phyloP scores from a whole-genome alignment of 257 asterid genomes.

The Prunella vulgaris region DNA sequence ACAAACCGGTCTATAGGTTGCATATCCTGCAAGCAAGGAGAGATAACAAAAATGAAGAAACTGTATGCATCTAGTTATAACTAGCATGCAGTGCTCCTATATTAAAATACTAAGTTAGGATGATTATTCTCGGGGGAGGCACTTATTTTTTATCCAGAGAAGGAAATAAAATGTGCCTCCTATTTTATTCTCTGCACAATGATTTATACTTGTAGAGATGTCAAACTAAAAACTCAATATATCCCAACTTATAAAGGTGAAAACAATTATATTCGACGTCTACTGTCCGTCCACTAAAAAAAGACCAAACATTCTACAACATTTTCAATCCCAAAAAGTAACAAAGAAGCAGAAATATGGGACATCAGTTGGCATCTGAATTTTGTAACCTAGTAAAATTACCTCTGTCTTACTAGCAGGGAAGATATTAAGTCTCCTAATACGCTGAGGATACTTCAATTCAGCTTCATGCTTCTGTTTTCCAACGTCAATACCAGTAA shows the following conservation, averaged over 20 bases:
- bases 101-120: neutral
- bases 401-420: constrained; percentile 93
- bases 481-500: constrained; percentile 52
- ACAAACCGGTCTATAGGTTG: constrained; percentile 88
- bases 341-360: neutral
- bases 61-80: neutral
- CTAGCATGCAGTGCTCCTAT: constrained; percentile 6
- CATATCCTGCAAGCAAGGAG: constrained; percentile 56
- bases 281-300: neutral
- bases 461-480: constrained; percentile 93
- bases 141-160: neutral
- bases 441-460: constrained; percentile 80
- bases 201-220: neutral
- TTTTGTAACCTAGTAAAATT: constrained; percentile 19
- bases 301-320: neutral
- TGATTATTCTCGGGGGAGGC: neutral
- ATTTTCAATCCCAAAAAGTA: neutral
- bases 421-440: constrained; percentile 85
- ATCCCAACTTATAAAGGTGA: neutral
- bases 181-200: neutral
- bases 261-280: neutral
- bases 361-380: constrained; percentile 12
- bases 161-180: neutral
- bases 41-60: neutral
- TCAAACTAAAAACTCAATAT: neutral